A percentile compares a stretch with the other conserved stretches of the same genome.
Conservation (phyloP, 768 basidiomycete genomes). For the Leccinum subgranulosum region DNA sequence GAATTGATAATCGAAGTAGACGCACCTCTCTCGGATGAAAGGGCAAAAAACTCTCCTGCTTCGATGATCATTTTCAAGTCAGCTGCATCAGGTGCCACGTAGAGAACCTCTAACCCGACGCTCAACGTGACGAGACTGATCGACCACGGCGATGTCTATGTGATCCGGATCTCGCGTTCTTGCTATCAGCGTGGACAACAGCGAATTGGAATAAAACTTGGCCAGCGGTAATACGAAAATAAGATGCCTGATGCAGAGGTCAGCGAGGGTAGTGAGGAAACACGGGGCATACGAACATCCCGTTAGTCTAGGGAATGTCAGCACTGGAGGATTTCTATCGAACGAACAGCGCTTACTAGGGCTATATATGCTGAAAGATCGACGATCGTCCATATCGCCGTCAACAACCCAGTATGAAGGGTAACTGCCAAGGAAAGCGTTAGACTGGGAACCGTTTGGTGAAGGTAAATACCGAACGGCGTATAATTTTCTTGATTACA, state of each 20-base stretch:
- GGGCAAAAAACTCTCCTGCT: conserved; percentile 10
- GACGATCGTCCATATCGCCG: conserved; percentile 34
- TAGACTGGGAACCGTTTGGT: neutral
- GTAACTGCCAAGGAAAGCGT: conserved; percentile 29
- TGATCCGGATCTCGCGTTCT: conserved; percentile 19
- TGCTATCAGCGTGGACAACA: conserved; percentile 33
- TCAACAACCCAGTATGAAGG: conserved; percentile 38
- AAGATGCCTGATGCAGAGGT: conserved; percentile 20
- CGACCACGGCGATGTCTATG: conserved; percentile 23
- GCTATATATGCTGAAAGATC: conserved; percentile 31
- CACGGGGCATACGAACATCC: conserved; percentile 8
- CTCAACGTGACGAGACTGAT: conserved; percentile 17
- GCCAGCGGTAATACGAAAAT: conserved; percentile 32
- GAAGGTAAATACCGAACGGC: conserved; percentile 16
- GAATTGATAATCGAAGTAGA: neutral
- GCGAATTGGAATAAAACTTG: conserved; percentile 36
- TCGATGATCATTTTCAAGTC: neutral
- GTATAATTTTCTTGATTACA: conserved; percentile 35
- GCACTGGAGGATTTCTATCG: neutral
- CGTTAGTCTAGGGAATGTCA: conserved; percentile 21
- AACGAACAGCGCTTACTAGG: conserved; percentile 9
- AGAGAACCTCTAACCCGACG: conserved; percentile 13
- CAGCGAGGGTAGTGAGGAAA: neutral
- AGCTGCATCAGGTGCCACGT: conserved; percentile 3
- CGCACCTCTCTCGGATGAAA: conserved; percentile 14